A percentile compares a stretch with the other conserved stretches of the same genome.
phyloP scores from a whole-genome alignment of 2,329 filamentous ascomycete genomes.

The Fusarium devonianum region DNA sequence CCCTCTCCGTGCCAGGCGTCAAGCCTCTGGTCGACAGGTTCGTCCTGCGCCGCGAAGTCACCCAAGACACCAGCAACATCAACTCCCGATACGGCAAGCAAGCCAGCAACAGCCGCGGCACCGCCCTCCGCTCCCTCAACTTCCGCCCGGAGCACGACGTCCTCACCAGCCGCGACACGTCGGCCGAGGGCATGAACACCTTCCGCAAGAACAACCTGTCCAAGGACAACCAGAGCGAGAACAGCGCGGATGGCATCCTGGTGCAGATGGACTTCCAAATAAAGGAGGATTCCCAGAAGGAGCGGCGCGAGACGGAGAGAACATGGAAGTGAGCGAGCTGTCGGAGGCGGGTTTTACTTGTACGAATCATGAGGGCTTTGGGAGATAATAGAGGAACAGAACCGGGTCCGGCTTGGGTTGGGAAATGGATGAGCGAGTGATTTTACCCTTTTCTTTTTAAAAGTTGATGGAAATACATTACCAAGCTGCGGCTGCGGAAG shows the following conservation, averaged over 20 bases:
- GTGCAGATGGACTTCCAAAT: constrained; percentile 49
- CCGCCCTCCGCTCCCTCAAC: constrained; percentile 43
- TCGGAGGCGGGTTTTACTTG: not conserved
- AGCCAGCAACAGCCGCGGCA: constrained; percentile 34
- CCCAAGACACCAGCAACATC: constrained; percentile 25
- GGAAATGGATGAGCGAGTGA: not conserved
- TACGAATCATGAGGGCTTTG: not conserved
- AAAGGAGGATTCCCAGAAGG: constrained; percentile 37
- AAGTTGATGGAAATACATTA: too few species aligned
- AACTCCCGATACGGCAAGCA: constrained; percentile 37
- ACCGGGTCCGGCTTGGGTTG: not conserved
- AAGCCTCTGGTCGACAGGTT: constrained; percentile 55
- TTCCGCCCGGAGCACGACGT: constrained; percentile 43
- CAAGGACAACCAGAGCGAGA: constrained; percentile 35
- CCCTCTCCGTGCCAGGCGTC: constrained; percentile 58
- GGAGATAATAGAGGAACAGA: not conserved
- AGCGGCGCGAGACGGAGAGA: constrained; percentile 11
- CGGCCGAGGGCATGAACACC: constrained; percentile 32
- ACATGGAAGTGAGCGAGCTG: constrained; percentile 1
- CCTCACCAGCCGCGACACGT: constrained; percentile 40
- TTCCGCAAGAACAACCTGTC: constrained; percentile 31
- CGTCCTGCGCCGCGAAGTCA: constrained; percentile 39
- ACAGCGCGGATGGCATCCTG: constrained; percentile 44
- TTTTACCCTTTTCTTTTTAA: too few species aligned
- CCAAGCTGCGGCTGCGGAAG: too few species aligned